These are phyloP conservation scores for Hyphopichia wangnamkhiaoensis DNA, from an alignment of 1,139 yeast genomes.

Conservation along the genomic window DNA sequence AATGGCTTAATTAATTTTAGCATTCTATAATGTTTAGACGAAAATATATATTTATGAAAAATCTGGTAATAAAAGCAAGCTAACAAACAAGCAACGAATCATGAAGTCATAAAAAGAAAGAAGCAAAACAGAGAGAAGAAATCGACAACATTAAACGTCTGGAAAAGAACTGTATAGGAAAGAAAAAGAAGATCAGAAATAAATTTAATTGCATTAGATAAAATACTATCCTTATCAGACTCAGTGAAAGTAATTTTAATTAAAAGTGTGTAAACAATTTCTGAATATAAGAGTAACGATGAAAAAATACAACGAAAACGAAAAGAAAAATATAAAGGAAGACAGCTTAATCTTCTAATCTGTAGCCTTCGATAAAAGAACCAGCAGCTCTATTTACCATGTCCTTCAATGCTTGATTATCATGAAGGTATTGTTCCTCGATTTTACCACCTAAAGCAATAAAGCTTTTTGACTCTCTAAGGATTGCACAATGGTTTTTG, in stretches of 20 bases:
- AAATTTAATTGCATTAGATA: no score
- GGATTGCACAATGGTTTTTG: constrained; percentile 12
- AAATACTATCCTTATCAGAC: no score
- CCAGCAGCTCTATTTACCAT: constrained; percentile 45
- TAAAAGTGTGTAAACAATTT: neutral
- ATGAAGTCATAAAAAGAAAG: constrained; percentile 2
- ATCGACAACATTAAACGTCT: no score
- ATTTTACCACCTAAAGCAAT: constrained; percentile 12
- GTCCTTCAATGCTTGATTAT: constrained; percentile 29
- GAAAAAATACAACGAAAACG: neutral
- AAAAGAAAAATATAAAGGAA: neutral
- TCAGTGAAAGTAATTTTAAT: no score
- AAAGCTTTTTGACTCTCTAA: constrained; percentile 12
- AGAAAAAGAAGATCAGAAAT: no score
- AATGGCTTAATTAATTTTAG: no score
- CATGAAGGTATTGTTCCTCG: constrained; percentile 15
- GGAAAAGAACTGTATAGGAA: no score
- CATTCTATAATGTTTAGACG: neutral
- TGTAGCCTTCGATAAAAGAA: constrained; percentile 37
- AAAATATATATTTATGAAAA: no score
- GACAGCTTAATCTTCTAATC: constrained; percentile 30
- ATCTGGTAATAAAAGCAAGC: no score
- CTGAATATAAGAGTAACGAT: neutral
- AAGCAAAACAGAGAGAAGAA: no score
- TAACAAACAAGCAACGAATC: constrained; percentile 1